Evolutionary conservation across 2,329 filamentous ascomycete species (phyloP).

Genomic region (Monosporascus sp.): DNA sequence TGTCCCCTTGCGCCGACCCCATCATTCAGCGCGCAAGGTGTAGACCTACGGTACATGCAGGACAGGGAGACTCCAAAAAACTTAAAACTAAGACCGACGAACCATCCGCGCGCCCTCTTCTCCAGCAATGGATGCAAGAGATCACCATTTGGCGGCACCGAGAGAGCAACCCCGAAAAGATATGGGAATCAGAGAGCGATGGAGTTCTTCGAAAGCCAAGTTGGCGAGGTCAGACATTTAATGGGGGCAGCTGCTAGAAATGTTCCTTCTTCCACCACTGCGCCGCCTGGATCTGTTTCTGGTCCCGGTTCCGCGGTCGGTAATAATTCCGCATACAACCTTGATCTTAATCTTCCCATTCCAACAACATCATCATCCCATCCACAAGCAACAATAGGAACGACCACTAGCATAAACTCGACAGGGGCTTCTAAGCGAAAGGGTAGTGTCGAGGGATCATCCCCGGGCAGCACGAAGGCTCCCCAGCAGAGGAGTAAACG

Average conservation of each 20-base stretch:
- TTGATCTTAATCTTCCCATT: background rate
- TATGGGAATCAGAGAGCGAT: slow-evolving; percentile 13
- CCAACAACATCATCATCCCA: background rate
- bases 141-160: background rate
- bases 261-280: slow-evolving; percentile 2
- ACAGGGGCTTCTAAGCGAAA: slow-evolving; percentile 19
- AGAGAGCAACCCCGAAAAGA: background rate
- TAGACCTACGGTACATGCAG: background rate
- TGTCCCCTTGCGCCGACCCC: too few relatives aligned
- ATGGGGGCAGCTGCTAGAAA: background rate
- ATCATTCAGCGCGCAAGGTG: too few relatives aligned
- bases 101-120: background rate
- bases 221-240: slow-evolving; percentile 24
- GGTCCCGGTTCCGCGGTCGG: slow-evolving; percentile 9
- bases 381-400: background rate
- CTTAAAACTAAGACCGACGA: background rate
- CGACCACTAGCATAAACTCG: slow-evolving; percentile 1
- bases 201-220: slow-evolving; percentile 31
- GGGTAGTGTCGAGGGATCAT: slow-evolving; percentile 18
- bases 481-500: slow-evolving; percentile 51
- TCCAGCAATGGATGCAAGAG: background rate
- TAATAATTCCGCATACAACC: slow-evolving; percentile 10
- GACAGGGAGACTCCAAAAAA: background rate
- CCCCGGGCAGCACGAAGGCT: slow-evolving; percentile 2
- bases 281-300: background rate